These are phyloP conservation scores for Emmonsiellopsis sp. DNA, from an alignment of 2,329 filamentous ascomycete genomes.

Conservation along the genomic window DNA sequence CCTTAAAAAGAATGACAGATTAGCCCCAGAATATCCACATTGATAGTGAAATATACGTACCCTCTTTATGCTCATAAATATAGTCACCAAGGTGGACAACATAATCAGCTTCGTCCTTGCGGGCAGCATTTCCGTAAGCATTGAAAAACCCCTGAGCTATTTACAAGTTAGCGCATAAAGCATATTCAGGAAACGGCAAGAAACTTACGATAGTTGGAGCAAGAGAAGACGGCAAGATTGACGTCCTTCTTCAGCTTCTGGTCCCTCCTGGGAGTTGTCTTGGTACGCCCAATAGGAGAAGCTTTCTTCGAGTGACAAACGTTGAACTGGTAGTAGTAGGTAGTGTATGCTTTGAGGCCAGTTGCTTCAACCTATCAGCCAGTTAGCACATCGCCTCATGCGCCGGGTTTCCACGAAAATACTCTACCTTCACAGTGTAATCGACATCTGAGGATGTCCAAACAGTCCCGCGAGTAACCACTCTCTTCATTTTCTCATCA, in stretches of 20 bases:
- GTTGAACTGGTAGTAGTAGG: constrained; percentile 56
- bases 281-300: constrained; percentile 57
- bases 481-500: constrained; percentile 34
- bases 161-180: constrained; percentile 3
- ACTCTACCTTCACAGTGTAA: constrained; percentile 57
- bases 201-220: constrained; percentile 53
- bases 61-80: constrained; percentile 53
- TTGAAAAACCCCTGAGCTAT: constrained; percentile 49
- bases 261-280: constrained; percentile 52
- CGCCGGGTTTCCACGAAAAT: too few species aligned
- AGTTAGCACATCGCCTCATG: too few species aligned
- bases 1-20: neutral
- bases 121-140: constrained; percentile 48
- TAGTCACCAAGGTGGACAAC: constrained; percentile 50
- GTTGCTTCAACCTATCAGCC: constrained; percentile 51
- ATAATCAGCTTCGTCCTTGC: constrained; percentile 52
- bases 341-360: constrained; percentile 54
- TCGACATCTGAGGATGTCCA: constrained; percentile 66
- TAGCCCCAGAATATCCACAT: constrained; percentile 7
- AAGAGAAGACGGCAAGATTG: constrained; percentile 60
- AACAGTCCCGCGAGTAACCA: constrained; percentile 48
- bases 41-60: constrained; percentile 18
- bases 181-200: neutral
- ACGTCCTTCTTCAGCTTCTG: constrained; percentile 47
- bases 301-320: constrained; percentile 54